These are phyloP conservation scores for Coix lacrymajobi DNA, from an alignment of 176 grass and related monocot species.

Conservation along the genomic window DNA sequence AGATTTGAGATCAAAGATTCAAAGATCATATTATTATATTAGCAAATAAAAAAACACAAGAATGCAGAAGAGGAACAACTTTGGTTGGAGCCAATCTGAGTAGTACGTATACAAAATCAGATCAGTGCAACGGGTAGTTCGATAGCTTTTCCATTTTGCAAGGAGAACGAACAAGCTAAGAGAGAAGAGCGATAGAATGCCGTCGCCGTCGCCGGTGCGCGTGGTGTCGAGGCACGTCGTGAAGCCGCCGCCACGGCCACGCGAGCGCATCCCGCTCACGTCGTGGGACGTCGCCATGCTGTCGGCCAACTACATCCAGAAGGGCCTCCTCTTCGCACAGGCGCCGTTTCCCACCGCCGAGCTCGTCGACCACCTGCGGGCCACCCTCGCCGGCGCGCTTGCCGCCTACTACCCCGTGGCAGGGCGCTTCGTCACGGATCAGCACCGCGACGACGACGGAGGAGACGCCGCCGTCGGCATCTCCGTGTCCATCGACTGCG, in stretches of 20 bases:
- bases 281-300: slow-evolving; percentile 38
- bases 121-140: not conserved
- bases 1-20: too few species aligned
- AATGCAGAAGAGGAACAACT: too few species aligned
- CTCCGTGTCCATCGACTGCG: slow-evolving; percentile 44
- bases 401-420: not conserved
- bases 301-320: slow-evolving; percentile 31
- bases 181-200: not conserved
- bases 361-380: slow-evolving; percentile 31
- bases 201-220: not conserved
- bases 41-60: too few species aligned
- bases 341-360: not conserved
- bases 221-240: slow-evolving; percentile 20
- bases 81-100: too few species aligned
- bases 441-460: not conserved
- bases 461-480: not conserved
- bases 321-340: slow-evolving; percentile 28
- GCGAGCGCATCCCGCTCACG: slow-evolving; percentile 23
- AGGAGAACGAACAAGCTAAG: not conserved
- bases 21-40: too few species aligned
- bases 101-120: too few species aligned
- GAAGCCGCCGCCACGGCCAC: slow-evolving; percentile 14
- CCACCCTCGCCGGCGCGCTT: slow-evolving; percentile 40
- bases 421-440: slow-evolving; percentile 25
- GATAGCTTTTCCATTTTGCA: too few species aligned